Base-by-base conservation (phyloP, 495 filamentous ascomycete species). In the Bryoglossum gracile region DNA sequence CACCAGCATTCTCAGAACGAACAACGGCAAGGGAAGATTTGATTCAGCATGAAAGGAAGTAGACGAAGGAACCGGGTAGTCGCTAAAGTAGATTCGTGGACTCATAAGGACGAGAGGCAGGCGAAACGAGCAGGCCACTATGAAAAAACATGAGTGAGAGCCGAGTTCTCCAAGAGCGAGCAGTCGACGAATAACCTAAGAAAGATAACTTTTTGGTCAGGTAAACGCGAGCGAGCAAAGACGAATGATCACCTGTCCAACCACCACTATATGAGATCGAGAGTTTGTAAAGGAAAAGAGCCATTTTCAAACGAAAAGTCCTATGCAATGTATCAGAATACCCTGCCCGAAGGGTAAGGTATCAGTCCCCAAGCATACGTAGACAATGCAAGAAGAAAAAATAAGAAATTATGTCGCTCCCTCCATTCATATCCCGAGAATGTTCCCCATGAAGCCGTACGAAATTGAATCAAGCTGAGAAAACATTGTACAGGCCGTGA, bases 11-110 rank as follows among this genome's bases (percentile, higher is more conserved):
- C n/a, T n/a, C n/a, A 54, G 35, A 54, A 51, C 48, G 52, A n/a
- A 50, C 48, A 55, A 53, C 19, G 24, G 28, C 26, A 36, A 55
- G 43, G 17, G 46, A 51, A 41, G 51, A 37, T 45, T 55, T 30
- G 26, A 30, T 30, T 30, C n/a, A n/a, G n/a, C n/a, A n/a, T n/a
- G n/a, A n/a, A n/a, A n/a, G n/a, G n/a, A n/a, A n/a, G 26, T 32
- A 51, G 38, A 53, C 23, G 41, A 24, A 56, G 37, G 35, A 53
- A 60, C 34, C 49, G 58, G 58, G 58, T 61, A 61, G 58, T 61
- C 58, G 58, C 58, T 58, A 50, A 58, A 60, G 58, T 53, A 61
- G 55, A 61, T 61, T 61, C 58, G 58, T 61, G 47, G 48, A 43
- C 58, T 61, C 58, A 53, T 61, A 41, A 61, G 46, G 51, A 57